Conservation (phyloP, 345 rosid species). For the Erucastrum elatum region DNA sequence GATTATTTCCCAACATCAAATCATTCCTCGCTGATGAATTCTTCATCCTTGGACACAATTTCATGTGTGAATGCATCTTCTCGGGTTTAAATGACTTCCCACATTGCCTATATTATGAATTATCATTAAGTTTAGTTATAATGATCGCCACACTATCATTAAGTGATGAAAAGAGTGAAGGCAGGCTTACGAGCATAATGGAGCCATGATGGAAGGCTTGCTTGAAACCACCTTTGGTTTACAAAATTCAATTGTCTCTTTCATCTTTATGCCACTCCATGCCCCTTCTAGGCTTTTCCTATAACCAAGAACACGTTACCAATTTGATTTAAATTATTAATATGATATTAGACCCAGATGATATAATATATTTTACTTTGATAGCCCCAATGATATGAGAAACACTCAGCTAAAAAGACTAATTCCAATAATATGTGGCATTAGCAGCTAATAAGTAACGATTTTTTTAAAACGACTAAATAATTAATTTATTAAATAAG, state of each 20-base stretch:
- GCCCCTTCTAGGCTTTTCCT: conserved; percentile 49
- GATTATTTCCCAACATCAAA: background rate
- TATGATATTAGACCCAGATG: background rate
- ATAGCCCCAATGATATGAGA: background rate
- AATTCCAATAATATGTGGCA: conserved; percentile 14
- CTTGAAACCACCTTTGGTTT: conserved; percentile 37
- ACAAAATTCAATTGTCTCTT: conserved; percentile 38
- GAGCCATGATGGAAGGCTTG: conserved; percentile 42
- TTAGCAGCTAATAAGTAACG: background rate
- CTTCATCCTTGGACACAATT: conserved; percentile 60
- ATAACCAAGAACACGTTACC: background rate
- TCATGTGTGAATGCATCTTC: conserved; percentile 75
- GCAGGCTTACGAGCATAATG: conserved; percentile 69
- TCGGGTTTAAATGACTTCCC: conserved; percentile 72
- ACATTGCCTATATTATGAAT: conserved; percentile 59
- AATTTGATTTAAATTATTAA: conserved; percentile 8
- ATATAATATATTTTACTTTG: background rate
- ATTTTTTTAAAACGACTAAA: background rate
- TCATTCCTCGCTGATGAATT: conserved; percentile 21
- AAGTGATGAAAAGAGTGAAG: background rate
- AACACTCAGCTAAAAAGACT: background rate
- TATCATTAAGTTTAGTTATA: background rate
- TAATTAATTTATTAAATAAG: background rate
- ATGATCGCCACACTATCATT: background rate
- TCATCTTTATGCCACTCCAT: conserved; percentile 42